These are phyloP conservation scores for Plectranthus barbatus DNA, from an alignment of 257 asterid genomes.

Conservation along the genomic window DNA sequence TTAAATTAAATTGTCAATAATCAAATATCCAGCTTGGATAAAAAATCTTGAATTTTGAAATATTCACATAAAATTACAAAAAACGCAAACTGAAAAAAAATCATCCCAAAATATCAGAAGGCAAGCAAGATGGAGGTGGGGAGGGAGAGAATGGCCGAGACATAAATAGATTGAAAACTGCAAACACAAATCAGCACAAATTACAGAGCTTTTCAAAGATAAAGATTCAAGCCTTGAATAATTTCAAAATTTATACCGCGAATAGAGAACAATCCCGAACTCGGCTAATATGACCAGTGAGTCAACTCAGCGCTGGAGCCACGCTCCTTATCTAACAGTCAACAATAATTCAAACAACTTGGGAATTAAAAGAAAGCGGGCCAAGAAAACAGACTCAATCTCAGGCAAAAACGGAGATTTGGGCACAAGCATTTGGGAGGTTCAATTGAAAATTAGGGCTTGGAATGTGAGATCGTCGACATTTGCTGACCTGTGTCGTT, in stretches of 20 bases:
- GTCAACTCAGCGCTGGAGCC: constrained; percentile 33
- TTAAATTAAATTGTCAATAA: background rate
- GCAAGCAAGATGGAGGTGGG: background rate
- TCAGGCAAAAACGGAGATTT: constrained; percentile 2
- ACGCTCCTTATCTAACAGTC: constrained; percentile 15
- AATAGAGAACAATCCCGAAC: constrained; percentile 11
- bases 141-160: background rate
- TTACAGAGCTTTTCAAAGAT: background rate
- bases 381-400: background rate
- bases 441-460: constrained; percentile 32
- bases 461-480: constrained; percentile 37
- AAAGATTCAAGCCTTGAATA: background rate
- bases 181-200: constrained; percentile 11
- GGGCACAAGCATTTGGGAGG: background rate
- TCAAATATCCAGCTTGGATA: background rate
- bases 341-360: constrained; percentile 13
- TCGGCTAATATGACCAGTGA: constrained; percentile 19
- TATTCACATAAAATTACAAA: background rate
- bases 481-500: constrained; percentile 25
- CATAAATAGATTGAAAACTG: too few species aligned
- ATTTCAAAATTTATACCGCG: background rate
- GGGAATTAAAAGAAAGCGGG: background rate
- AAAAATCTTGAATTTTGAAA: background rate
- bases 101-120: background rate
- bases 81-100: background rate